Evolutionary conservation across 495 filamentous ascomycete species (phyloP).

Genomic region (Trichoderma reesei): DNA sequence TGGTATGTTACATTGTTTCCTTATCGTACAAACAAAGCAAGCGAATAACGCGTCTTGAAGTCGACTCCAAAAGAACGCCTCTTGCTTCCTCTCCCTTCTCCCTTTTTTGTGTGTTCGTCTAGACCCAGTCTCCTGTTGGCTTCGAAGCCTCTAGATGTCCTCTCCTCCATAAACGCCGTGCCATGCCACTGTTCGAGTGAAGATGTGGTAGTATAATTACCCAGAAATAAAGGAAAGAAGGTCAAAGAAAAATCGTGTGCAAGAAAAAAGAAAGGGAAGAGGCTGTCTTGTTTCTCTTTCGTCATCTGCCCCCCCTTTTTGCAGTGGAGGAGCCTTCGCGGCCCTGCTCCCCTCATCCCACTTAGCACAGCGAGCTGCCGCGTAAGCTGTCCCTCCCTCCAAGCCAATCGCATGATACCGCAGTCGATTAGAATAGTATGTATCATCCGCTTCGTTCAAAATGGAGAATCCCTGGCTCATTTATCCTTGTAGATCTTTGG

Average conservation of each 20-base stretch:
- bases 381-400: not conserved
- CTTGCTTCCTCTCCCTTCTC: too few species aligned
- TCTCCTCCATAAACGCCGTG: conserved; percentile 27
- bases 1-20: conserved; percentile 2
- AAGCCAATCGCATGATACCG: not conserved
- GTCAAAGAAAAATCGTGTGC: conserved; percentile 11
- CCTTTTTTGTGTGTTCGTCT: conserved; percentile 7
- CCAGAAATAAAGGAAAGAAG: too few species aligned
- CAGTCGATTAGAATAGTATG: conserved; percentile 2
- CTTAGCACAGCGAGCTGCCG: not conserved
- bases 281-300: not conserved
- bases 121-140: conserved; percentile 9
- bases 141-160: conserved; percentile 13
- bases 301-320: not conserved
- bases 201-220: conserved; percentile 30
- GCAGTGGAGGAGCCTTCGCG: not conserved
- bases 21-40: conserved; percentile 5
- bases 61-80: not conserved
- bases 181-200: conserved; percentile 41
- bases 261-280: not conserved
- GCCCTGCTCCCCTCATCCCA: not conserved
- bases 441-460: conserved; percentile 8
- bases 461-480: conserved; percentile 13
- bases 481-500: conserved; percentile 89
- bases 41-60: not conserved